Evolutionary conservation across 75 land plant genomes (phyloP).

Genomic region (Adiantum capillusveneris): DNA sequence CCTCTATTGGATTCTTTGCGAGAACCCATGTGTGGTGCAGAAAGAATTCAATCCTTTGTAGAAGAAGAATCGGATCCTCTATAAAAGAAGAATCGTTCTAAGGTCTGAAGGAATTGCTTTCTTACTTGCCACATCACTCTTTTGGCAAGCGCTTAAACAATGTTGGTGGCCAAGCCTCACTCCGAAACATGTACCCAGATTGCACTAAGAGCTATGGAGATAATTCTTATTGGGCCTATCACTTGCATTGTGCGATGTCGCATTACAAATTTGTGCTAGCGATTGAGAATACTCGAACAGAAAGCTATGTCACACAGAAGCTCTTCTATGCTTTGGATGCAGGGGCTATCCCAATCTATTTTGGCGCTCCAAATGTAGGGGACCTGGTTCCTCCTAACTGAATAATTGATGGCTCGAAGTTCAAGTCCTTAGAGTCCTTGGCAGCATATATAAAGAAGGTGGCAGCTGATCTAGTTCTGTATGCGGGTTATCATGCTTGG

Average conservation of each 20-base stretch:
- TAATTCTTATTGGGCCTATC: slow-evolving; percentile 70
- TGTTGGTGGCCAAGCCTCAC: slow-evolving; percentile 58
- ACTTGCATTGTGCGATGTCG: slow-evolving; percentile 96
- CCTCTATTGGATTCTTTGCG: too few relatives aligned
- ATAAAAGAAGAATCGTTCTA: too few relatives aligned
- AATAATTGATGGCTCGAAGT: slow-evolving; percentile 76
- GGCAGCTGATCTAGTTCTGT: slow-evolving; percentile 76
- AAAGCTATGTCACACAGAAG: slow-evolving; percentile 98
- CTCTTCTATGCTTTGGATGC: slow-evolving; percentile 86
- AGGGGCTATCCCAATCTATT: slow-evolving; percentile 90
- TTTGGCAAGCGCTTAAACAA: slow-evolving; percentile 96
- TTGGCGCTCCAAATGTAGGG: slow-evolving; percentile 92
- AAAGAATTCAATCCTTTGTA: too few relatives aligned
- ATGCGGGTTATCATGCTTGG: slow-evolving; percentile 96
- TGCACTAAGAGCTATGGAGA: slow-evolving; percentile 34
- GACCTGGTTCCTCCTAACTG: slow-evolving; percentile 94
- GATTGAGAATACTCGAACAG: slow-evolving; percentile 87
- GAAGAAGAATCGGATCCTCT: too few relatives aligned
- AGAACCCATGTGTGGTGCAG: too few relatives aligned
- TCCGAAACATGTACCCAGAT: slow-evolving; percentile 61
- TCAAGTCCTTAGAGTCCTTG: slow-evolving; percentile 50
- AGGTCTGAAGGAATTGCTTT: slow-evolving; percentile 41
- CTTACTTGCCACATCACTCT: slow-evolving; percentile 71
- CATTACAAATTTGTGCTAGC: slow-evolving; percentile 97
- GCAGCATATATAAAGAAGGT: slow-evolving; percentile 72